These are phyloP conservation scores for Amphirosellinia nigrospora DNA, from an alignment of 495 filamentous ascomycete genomes.

Conservation along the genomic window DNA sequence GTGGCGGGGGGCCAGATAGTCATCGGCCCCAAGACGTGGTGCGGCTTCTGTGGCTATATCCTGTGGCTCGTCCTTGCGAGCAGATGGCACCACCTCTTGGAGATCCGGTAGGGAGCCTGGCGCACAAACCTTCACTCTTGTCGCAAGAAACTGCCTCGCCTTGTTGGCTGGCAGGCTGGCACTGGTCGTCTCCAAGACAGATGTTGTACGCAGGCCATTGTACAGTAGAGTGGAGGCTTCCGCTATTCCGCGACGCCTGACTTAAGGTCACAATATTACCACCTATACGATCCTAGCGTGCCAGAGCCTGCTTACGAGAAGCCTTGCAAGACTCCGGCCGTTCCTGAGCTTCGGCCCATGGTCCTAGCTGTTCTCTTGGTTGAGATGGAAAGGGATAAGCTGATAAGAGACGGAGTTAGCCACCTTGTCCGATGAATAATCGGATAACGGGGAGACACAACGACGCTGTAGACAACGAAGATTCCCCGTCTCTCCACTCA, in stretches of 20 bases:
- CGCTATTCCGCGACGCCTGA: too few species aligned
- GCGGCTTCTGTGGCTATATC: too few species aligned
- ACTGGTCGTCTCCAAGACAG: neutral
- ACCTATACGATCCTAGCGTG: too few species aligned
- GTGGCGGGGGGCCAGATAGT: too few species aligned
- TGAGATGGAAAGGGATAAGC: constrained; percentile 1
- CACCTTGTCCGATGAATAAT: neutral
- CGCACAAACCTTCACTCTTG: neutral
- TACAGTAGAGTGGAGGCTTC: too few species aligned
- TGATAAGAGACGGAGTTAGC: constrained; percentile 1
- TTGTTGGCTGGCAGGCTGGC: neutral
- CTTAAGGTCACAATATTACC: too few species aligned
- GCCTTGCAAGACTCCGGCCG: too few species aligned
- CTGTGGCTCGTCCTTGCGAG: neutral
- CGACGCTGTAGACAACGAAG: neutral
- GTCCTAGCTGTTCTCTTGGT: constrained; percentile 5
- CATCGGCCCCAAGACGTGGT: too few species aligned
- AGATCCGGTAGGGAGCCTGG: neutral
- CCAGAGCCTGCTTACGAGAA: too few species aligned
- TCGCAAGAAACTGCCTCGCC: neutral
- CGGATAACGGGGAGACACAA: neutral
- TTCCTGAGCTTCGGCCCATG: constrained; percentile 2
- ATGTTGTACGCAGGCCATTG: neutral
- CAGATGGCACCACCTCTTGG: neutral
- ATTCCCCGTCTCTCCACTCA: neutral